Base-by-base conservation (phyloP, 768 basidiomycete genomes). In the Melanogaster broomeanus region DNA sequence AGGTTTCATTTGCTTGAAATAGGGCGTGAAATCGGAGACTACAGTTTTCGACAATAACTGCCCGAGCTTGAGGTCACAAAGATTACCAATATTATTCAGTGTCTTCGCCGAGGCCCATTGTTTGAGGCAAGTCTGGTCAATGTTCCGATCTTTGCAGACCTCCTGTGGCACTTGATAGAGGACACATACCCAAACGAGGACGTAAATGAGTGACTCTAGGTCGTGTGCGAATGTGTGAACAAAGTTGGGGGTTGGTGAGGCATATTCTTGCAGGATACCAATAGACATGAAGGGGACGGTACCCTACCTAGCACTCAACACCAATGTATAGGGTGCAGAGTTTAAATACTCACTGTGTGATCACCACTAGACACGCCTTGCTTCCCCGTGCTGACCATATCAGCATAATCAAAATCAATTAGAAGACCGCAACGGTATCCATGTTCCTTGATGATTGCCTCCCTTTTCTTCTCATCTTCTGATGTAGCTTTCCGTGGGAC, bases 201-300 rank as follows among this genome's bases (percentile, higher is more conserved):
- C 10, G 2, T 52, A 52, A 21, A 52, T 15, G 0, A 52, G 41
- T 7, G 45, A 52, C n/a, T 52, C 33, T 2, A 52, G 47, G 30
- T 52, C 51, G 11, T 48, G 46, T 7, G 18, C 43, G 3, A 42
- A 35, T 3, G 35, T 3, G 10, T 52, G 51, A 21, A 13, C n/a
- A 31, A 52, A 2, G 19, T 22, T 9, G 16, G 31, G 10, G 15
- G 33, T 11, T 25, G 40, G 24, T 3, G 25, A 35, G 4, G 33
- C 37, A 38, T 42, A 52, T n/a, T 22, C 2, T 9, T 6, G 5
- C 21, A 52, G 15, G 3, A 48, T 43, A n/a, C 48, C 40, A 15
- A 49, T 21, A n/a, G 48, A 39, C 48, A 49, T 49, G 31, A 49
- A 49, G n/a, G 48, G 48, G n/a, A 42, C n/a, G 25, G 48, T 42